Conservation (phyloP, 495 filamentous ascomycete genomes). For the Penicillium roqueforti region DNA sequence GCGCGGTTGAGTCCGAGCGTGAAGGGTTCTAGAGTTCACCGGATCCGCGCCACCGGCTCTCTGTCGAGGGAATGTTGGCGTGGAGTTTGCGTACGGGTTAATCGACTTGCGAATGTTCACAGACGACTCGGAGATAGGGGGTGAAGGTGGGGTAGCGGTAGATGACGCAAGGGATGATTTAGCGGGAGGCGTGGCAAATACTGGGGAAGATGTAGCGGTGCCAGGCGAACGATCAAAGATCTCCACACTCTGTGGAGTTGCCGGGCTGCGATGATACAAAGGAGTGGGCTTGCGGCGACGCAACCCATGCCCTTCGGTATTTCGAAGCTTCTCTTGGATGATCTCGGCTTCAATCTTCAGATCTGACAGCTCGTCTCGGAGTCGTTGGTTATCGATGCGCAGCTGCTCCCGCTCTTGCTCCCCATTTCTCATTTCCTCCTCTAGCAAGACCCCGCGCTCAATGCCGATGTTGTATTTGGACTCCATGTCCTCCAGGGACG, state of each 20-base stretch:
- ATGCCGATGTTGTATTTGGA: slow-evolving; percentile 94
- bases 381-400: slow-evolving; percentile 80
- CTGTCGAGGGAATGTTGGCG: slow-evolving; percentile 39
- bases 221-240: slow-evolving; percentile 54
- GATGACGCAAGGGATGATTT: slow-evolving; percentile 72
- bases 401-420: slow-evolving; percentile 86
- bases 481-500: slow-evolving; percentile 93
- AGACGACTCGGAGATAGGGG: slow-evolving; percentile 53
- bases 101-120: slow-evolving; percentile 41
- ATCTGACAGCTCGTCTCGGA: slow-evolving; percentile 87
- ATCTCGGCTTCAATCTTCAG: slow-evolving; percentile 94
- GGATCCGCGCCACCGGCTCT: slow-evolving; percentile 36
- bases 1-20: slow-evolving; percentile 40
- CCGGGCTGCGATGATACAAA: slow-evolving; percentile 42
- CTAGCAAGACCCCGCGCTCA: slow-evolving; percentile 85
- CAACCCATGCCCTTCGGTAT: slow-evolving; percentile 53
- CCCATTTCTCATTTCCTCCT: slow-evolving; percentile 85
- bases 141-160: slow-evolving; percentile 66
- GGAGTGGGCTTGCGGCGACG: slow-evolving; percentile 51
- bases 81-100: slow-evolving; percentile 28
- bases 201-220: slow-evolving; percentile 65
- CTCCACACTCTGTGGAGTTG: slow-evolving; percentile 51
- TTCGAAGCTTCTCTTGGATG: slow-evolving; percentile 81
- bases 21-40: slow-evolving; percentile 34
- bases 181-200: slow-evolving; percentile 66